Base-by-base conservation (phyloP, 768 basidiomycete genomes). In the Leccinum aurantiacum region DNA sequence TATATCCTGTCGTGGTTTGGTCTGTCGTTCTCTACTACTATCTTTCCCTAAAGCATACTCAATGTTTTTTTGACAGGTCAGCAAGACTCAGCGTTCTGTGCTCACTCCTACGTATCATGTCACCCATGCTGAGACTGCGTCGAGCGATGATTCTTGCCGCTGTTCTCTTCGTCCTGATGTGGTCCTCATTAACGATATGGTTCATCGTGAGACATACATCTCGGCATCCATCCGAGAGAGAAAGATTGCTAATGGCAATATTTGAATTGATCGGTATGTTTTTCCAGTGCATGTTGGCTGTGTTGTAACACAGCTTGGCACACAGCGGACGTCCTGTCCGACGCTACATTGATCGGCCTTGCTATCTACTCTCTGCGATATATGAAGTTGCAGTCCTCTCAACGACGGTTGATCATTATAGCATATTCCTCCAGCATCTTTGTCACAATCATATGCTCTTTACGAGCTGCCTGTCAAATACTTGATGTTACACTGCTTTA, bases 311-410 rank as follows among this genome's bases (percentile, higher is more conserved):
- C 19, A 25, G 15, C 14, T 51, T 4, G 56, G 17, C 48, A 31
- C 6, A 48, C 49, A 71, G 69, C 58, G 17, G 63, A 72, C 31
- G 48, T 72, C 35, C 27, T 72, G 10, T 63, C 67, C 13, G 69
- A 64, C 35, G 37, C 41, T 11, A 53, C 52, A 17, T 41, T 67
- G 9, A 54, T 71, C 27, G 10, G 24, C 49, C 38, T 67, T 49
- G 56, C 65, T 8, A 56, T 66, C 15, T 5, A 44, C 53, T 29
- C 35, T 1, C 33, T 65, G 17, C 59, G 51, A 52, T 58, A 56
- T 29, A 38, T 57, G 13, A 52, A 60, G 19, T 37, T 67, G 22
- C 31, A 49, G 17, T 48, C 13, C 24, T 50, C 38, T 14, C 53
- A 54, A 37, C 65, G 57, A 29, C 56, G 60, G 35, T 46, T 61